Base-by-base conservation (phyloP, 148 eudicot genomes). In the Rhododendron ferrugineum region DNA sequence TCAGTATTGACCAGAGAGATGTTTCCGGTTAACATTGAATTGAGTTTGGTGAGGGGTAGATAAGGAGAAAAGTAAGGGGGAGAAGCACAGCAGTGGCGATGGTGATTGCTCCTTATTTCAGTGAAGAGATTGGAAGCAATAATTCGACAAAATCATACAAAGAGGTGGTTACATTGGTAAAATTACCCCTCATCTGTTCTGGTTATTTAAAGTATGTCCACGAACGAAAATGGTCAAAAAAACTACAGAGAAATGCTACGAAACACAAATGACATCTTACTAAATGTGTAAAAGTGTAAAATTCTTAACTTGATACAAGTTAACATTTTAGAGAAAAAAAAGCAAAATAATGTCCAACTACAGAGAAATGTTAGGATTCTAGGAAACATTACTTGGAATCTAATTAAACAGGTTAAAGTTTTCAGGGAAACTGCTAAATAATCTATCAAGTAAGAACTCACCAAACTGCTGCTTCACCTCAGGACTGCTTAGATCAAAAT, bases 401-500 rank as follows among this genome's bases (percentile, higher is more conserved):
- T 32, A 70, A 30, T 22, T 30, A 26, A 10, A 66, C 34, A 5
- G 32, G 75, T 14, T 3, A 14, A 70, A 70, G 40, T 14, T 30
- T 70, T 30, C 40, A 70, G 34, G 20, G 75, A 30, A 70, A 32
- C 75, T 70, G 40, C 75, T 70, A 14, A 11, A 72, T 10, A 74
- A 23, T 44, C 64, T 47, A 30, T 11, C 37, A 42, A 32, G 30
- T 49, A 37, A 80, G 85, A 81, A 90, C 94, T 92, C 85, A 97
- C 99, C 98, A 89, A 97, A 97, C 85, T 97, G 98, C 83, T 95
- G 94, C 90, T 93, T 94, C 79, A 95, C 92, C 88, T 95, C 97
- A 47, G 99, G 99, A 79, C 97, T 96, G 89, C 88, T 89, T n/a
- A 95, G 85, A 87, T 96, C 96, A 83, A 96, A 94, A 76, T 89